Evolutionary conservation across 2,329 filamentous ascomycete species (phyloP).

Genomic region (Simplicillium aogashimaense): DNA sequence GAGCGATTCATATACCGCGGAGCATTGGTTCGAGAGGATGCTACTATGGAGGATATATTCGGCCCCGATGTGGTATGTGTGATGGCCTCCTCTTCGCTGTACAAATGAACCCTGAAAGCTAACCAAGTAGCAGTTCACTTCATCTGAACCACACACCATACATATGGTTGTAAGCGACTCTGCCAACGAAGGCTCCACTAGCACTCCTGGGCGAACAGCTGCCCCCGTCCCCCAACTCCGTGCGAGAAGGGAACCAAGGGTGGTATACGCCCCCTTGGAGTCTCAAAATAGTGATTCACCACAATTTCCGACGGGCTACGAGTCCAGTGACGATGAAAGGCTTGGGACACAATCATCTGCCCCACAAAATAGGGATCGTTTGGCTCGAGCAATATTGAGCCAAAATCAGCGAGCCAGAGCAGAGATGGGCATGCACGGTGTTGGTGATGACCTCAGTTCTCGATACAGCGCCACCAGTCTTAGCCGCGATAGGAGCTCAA

Average conservation of each 20-base stretch:
- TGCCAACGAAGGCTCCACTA: constrained; percentile 7
- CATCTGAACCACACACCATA: constrained; percentile 37
- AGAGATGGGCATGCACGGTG: constrained; percentile 28
- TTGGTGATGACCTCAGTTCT: constrained; percentile 18
- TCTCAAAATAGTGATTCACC: too few relatives aligned
- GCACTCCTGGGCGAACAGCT: too few relatives aligned
- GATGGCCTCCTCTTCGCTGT: too few relatives aligned
- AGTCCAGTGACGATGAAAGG: too few relatives aligned
- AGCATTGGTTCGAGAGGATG: constrained; percentile 40
- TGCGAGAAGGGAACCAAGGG: too few relatives aligned
- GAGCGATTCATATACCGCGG: constrained; percentile 54
- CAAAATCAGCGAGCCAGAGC: constrained; percentile 33
- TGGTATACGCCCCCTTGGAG: too few relatives aligned
- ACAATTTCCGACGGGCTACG: too few relatives aligned
- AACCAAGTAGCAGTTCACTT: not conserved
- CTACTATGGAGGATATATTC: constrained; percentile 47
- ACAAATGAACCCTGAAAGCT: too few relatives aligned
- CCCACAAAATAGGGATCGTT: too few relatives aligned
- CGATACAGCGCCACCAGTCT: too few relatives aligned
- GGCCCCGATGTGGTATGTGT: constrained; percentile 40
- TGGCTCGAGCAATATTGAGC: constrained; percentile 26
- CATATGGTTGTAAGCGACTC: constrained; percentile 41
- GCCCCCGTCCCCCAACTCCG: too few relatives aligned
- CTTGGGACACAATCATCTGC: too few relatives aligned
- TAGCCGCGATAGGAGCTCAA: constrained; percentile 1